phyloP scores from a whole-genome alignment of 2,329 filamentous ascomycete species.

The Scleromitrula shiraiana region DNA sequence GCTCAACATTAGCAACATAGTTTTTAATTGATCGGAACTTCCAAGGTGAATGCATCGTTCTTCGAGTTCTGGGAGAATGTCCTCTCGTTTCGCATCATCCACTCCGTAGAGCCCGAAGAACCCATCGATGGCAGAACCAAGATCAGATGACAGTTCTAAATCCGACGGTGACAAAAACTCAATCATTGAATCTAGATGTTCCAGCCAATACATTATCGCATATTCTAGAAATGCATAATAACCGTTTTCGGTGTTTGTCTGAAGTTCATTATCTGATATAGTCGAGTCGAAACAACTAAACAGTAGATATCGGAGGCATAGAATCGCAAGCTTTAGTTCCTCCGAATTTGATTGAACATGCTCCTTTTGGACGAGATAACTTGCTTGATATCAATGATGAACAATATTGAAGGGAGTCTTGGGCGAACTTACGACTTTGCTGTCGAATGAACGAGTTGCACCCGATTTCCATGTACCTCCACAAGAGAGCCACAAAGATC shows the following conservation, averaged over 20 bases:
- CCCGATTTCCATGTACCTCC: conserved; percentile 23
- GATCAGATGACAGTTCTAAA: conserved; percentile 14
- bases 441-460: conserved; percentile 33
- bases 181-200: conserved; percentile 17
- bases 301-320: conserved; percentile 27
- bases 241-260: conserved; percentile 9
- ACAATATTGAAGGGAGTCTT: no score
- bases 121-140: conserved; percentile 12
- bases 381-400: no score
- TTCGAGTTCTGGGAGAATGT: background rate
- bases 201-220: conserved; percentile 24
- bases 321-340: conserved; percentile 21
- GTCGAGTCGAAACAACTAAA: conserved; percentile 23
- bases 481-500: conserved; percentile 34
- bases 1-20: background rate
- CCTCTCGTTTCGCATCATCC: background rate
- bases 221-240: conserved; percentile 27
- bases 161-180: background rate
- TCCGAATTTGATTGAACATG: conserved; percentile 8
- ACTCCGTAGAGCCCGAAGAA: conserved; percentile 2
- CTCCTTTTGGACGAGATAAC: conserved; percentile 9
- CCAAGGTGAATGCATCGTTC: background rate
- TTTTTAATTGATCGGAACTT: background rate
- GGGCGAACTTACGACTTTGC: conserved; percentile 31
- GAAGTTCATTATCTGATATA: background rate